A percentile compares a stretch with the other conserved stretches of the same genome.
Conservation (phyloP, 164 flowering plant genomes). For the Euptelea pleiosperma region DNA sequence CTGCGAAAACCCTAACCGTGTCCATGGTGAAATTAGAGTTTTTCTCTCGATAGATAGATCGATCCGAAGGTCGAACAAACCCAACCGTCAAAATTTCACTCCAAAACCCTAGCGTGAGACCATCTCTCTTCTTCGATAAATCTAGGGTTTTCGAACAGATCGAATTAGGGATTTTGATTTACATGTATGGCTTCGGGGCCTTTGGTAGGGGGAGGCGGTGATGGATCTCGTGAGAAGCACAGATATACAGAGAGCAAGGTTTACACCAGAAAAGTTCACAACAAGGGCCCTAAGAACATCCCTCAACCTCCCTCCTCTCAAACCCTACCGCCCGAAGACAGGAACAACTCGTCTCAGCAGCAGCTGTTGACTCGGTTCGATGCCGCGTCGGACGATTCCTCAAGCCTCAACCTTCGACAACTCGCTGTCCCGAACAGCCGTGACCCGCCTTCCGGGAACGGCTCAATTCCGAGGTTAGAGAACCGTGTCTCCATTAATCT, state of each 20-base stretch:
- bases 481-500: slow-evolving; percentile 42
- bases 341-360: slow-evolving; percentile 15
- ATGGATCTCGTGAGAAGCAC: slow-evolving; percentile 44
- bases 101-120: neutral
- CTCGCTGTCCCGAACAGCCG: slow-evolving; percentile 1
- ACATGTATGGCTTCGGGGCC: slow-evolving; percentile 80
- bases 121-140: neutral
- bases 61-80: too few species aligned
- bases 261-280: slow-evolving; percentile 41
- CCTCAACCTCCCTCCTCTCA: slow-evolving; percentile 12
- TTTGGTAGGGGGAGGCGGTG: slow-evolving; percentile 39
- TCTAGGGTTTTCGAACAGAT: neutral
- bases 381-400: slow-evolving; percentile 45
- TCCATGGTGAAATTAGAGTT: neutral
- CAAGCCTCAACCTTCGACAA: slow-evolving; percentile 33
- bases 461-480: slow-evolving; percentile 22
- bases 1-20: too few species aligned
- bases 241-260: slow-evolving; percentile 60
- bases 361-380: slow-evolving; percentile 19
- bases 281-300: slow-evolving; percentile 31
- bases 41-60: too few species aligned
- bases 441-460: slow-evolving; percentile 23
- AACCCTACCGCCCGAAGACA: slow-evolving; percentile 23
- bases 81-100: too few species aligned
- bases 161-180: slow-evolving; percentile 12